phyloP scores from a whole-genome alignment of 352 stramenopile genomes.

The Phytophthora aleatoria region DNA sequence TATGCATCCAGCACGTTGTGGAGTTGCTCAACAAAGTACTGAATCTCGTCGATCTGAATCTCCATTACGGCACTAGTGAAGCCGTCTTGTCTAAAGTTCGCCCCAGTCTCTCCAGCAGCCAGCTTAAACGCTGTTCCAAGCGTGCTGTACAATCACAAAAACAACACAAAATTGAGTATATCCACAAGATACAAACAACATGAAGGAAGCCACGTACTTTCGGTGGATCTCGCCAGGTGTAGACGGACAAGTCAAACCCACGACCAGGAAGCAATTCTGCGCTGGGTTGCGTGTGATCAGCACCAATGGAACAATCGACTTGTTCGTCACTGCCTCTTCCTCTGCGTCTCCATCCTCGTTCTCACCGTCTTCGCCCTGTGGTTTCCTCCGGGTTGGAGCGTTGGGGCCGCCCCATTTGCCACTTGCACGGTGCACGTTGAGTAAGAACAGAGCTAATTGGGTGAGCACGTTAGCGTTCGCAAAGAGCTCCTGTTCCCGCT shows the following conservation, averaged over 20 bases:
- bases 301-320: constrained; percentile 76
- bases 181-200: background rate
- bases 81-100: constrained; percentile 93
- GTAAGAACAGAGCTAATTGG: constrained; percentile 93
- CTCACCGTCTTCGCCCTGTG: constrained; percentile 41
- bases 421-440: constrained; percentile 95
- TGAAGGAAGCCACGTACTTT: constrained; percentile 57
- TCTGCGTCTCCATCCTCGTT: constrained; percentile 41
- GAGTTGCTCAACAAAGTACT: constrained; percentile 96
- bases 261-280: constrained; percentile 93
- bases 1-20: constrained; percentile 92
- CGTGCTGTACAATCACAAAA: constrained; percentile 47
- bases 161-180: constrained; percentile 13
- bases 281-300: constrained; percentile 89
- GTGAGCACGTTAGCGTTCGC: constrained; percentile 94
- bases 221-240: constrained; percentile 87
- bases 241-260: constrained; percentile 94
- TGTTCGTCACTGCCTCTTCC: constrained; percentile 42
- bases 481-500: constrained; percentile 90
- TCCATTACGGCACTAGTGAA: constrained; percentile 97
- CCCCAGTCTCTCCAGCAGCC: constrained; percentile 92
- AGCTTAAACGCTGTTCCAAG: constrained; percentile 95
- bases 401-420: constrained; percentile 89
- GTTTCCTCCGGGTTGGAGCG: constrained; percentile 20
- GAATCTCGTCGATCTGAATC: constrained; percentile 93